Evolutionary conservation across 129 eudicot species (phyloP).

Genomic region (Ambrosia trifida): DNA sequence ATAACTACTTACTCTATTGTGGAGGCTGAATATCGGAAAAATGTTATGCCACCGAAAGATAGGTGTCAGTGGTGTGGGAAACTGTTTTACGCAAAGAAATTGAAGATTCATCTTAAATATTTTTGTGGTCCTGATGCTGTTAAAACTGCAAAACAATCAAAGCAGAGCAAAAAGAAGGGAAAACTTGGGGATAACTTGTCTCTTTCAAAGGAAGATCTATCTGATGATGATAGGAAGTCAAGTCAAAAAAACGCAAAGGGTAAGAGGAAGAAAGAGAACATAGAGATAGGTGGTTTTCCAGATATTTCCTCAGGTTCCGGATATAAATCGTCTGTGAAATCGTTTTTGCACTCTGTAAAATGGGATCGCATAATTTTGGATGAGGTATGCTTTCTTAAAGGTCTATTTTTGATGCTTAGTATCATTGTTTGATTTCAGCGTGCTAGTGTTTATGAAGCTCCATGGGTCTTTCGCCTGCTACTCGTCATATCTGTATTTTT

Average conservation of each 20-base stretch:
- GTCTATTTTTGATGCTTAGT: conserved; percentile 6
- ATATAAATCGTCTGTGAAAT: conserved; percentile 34
- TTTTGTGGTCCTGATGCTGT: conserved; percentile 80
- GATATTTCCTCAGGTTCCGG: conserved; percentile 36
- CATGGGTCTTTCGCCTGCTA: background rate
- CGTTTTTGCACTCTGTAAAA: conserved; percentile 71
- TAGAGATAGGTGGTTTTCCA: conserved; percentile 23
- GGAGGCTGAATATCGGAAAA: conserved; percentile 74
- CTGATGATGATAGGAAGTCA: conserved; percentile 26
- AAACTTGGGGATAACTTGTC: conserved; percentile 26
- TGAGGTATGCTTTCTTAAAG: conserved; percentile 52
- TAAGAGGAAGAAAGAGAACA: conserved; percentile 21
- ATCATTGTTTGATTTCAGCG: background rate
- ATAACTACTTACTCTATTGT: conserved; percentile 84
- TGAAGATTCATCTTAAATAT: conserved; percentile 63
- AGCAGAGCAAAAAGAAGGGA: conserved; percentile 63
- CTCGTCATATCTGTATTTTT: background rate
- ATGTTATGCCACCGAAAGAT: conserved; percentile 75
- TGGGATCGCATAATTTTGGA: conserved; percentile 87
- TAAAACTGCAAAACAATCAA: conserved; percentile 72
- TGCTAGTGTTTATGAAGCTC: conserved; percentile 11
- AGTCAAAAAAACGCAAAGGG: conserved; percentile 34
- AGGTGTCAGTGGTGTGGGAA: conserved; percentile 86
- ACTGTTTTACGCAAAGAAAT: conserved; percentile 41
- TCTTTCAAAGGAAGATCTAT: conserved; percentile 20